These are phyloP conservation scores for Rheum nobile DNA, from an alignment of 148 eudicot species.

Conservation along the genomic window DNA sequence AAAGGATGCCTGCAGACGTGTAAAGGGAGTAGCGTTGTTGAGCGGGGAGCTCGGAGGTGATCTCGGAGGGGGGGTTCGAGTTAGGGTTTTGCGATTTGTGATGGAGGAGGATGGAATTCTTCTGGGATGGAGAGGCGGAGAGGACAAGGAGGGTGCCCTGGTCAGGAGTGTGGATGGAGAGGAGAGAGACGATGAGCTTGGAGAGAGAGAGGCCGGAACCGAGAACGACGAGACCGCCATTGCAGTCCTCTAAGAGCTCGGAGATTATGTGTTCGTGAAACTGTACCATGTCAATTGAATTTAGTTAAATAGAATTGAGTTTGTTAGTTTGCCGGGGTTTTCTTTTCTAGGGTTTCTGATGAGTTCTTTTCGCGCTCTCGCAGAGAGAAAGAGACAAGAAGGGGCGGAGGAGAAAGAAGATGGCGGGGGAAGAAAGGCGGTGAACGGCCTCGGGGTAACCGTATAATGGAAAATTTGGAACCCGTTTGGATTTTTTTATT, in stretches of 20 bases:
- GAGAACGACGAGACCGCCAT: conserved; percentile 70
- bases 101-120: conserved; percentile 18
- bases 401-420: no score
- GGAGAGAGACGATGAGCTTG: conserved; percentile 54
- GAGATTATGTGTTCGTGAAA: conserved; percentile 78
- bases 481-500: no score
- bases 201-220: conserved; percentile 71
- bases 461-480: no score
- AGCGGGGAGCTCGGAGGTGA: conserved; percentile 61
- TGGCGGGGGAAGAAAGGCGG: not conserved
- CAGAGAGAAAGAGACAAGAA: not conserved
- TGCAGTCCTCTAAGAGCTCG: conserved; percentile 69
- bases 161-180: conserved; percentile 50
- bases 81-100: conserved; percentile 19
- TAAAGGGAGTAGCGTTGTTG: conserved; percentile 58
- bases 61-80: conserved; percentile 32
- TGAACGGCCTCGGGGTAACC: no score
- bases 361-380: not conserved
- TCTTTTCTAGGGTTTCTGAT: conserved; percentile 3
- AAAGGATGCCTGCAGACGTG: conserved; percentile 43
- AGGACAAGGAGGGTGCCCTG: conserved; percentile 66
- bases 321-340: not conserved
- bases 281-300: conserved; percentile 36
- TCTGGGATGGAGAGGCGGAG: conserved; percentile 30
- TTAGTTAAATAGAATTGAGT: not conserved